phyloP scores from a whole-genome alignment of 805 yeast genomes.

The Limtongia smithiae region DNA sequence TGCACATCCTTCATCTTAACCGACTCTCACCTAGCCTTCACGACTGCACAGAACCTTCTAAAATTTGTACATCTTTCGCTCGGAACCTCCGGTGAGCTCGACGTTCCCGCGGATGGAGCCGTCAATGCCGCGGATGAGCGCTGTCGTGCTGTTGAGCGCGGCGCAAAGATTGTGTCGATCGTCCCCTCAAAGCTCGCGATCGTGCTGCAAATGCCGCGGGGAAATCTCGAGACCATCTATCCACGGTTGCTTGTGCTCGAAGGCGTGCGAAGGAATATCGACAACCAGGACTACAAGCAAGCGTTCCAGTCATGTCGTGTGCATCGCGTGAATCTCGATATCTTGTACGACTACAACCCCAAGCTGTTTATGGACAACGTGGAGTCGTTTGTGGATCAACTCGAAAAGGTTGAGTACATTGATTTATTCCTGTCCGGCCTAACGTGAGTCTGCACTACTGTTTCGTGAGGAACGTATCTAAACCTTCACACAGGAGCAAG shows the following conservation, averaged over 20 bases:
- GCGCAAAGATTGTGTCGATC: constrained; percentile 75
- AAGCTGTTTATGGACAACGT: constrained; percentile 59
- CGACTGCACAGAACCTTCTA: constrained; percentile 82
- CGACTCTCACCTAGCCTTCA: constrained; percentile 68
- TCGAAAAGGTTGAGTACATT: constrained; percentile 68
- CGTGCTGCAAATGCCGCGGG: constrained; percentile 90
- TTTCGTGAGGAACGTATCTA: background rate
- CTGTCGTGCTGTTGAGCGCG: constrained; percentile 83
- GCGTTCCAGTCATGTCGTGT: constrained; percentile 85
- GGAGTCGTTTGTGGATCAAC: constrained; percentile 63
- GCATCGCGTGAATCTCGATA: constrained; percentile 87
- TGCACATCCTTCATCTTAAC: constrained; percentile 79
- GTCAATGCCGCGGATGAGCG: constrained; percentile 61
- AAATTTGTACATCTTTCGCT: constrained; percentile 69
- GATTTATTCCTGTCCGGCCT: constrained; percentile 85
- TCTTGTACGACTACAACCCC: constrained; percentile 84
- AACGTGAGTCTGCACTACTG: constrained; percentile 6
- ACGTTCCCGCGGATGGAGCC: constrained; percentile 39
- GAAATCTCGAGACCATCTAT: constrained; percentile 87
- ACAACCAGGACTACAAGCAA: constrained; percentile 51
- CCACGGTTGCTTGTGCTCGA: constrained; percentile 90
- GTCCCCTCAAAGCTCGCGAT: constrained; percentile 82
- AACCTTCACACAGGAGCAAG: constrained; percentile 53
- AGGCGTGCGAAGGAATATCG: constrained; percentile 71
- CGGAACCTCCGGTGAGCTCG: constrained; percentile 26